Evolutionary conservation across 208 protist genomes (phyloP), one percentile per base, ranked within the genome.

Genomic region (Leishmania tropica): DNA sequence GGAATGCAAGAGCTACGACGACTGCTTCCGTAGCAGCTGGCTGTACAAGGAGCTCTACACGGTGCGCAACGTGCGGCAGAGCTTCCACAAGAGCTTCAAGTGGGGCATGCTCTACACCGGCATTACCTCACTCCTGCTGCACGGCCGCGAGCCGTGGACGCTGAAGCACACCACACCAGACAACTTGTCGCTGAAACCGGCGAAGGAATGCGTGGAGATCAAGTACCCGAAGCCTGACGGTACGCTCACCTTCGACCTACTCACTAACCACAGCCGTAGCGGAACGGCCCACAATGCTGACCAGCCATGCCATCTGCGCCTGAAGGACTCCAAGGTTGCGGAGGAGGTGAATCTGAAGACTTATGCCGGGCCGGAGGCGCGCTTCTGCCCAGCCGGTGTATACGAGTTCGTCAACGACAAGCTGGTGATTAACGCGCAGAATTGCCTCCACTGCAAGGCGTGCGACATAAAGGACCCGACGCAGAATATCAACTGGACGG

Each of bases 381-480:
- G 94, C 78, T 99, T 97, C 90, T 99, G 99, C 90, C 98, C 99
- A 13, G 98, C 99, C 0, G 95, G 98, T 54, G 99, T 99, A 8
- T 99, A 99, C 89, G 98, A 98, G 81, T 97, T 92, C 72, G 86
- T 95, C 21, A 85, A 96, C 37, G 94, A 95, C 7, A 94, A 97
- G 84, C 89, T 99, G 0, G 91, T 98, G 56, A 99, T 99, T 76
- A 99, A 99, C 88, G 96, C 98, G 47, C 97, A 99, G 87, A 99
- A 99, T 87, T 99, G 99, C 90, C 88, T 99, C 17, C 99, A 99
- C 92, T 99, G 99, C 94, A 99, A 99, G 92, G 97, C 98, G 24
- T 99, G 99, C 88, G 98, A 99, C 84, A 99, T 99, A 80, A 99
- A 99, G 85, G 98, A 99, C 85, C 98, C 98, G 48, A 97, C 88